Conservation (phyloP, 176 grass and related monocot genomes). For the Otatea glauca region DNA sequence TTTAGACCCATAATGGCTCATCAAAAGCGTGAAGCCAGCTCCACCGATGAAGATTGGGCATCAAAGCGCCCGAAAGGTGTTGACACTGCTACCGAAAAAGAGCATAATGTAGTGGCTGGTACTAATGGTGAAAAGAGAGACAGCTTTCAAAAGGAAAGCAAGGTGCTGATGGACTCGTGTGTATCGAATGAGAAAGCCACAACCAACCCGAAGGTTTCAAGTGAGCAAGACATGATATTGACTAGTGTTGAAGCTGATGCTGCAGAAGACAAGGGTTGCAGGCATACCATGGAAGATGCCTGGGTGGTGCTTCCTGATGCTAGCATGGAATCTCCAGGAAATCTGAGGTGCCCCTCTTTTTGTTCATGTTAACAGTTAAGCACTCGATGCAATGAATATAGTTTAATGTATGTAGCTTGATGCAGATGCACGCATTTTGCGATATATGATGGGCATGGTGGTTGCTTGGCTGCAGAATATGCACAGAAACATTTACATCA, state of each 20-base stretch:
- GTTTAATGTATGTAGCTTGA: constrained; percentile 9
- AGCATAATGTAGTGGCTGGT: no score
- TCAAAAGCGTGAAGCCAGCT: no score
- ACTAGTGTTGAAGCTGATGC: no score
- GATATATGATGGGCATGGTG: constrained; percentile 89
- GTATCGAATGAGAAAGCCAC: constrained; percentile 23
- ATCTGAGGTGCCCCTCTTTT: constrained; percentile 60
- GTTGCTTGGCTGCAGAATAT: constrained; percentile 77
- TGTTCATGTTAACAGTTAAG: not conserved
- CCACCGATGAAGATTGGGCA: no score
- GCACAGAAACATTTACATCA: constrained; percentile 79
- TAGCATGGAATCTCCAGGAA: constrained; percentile 51
- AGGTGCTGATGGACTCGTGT: not conserved
- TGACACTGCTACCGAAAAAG: no score
- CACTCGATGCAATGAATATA: not conserved
- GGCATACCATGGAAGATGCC: constrained; percentile 87
- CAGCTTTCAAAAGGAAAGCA: constrained; percentile 16
- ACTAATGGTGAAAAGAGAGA: constrained; percentile 36
- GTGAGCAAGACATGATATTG: constrained; percentile 41
- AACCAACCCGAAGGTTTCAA: constrained; percentile 32
- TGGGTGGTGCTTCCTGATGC: constrained; percentile 73
- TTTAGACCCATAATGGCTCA: no score
- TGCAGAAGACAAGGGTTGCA: no score
- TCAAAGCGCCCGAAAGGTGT: no score
- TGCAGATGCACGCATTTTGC: constrained; percentile 83